Evolutionary conservation across 2,329 filamentous ascomycete genomes (phyloP).

Genomic region (Fusarium vanettenii): DNA sequence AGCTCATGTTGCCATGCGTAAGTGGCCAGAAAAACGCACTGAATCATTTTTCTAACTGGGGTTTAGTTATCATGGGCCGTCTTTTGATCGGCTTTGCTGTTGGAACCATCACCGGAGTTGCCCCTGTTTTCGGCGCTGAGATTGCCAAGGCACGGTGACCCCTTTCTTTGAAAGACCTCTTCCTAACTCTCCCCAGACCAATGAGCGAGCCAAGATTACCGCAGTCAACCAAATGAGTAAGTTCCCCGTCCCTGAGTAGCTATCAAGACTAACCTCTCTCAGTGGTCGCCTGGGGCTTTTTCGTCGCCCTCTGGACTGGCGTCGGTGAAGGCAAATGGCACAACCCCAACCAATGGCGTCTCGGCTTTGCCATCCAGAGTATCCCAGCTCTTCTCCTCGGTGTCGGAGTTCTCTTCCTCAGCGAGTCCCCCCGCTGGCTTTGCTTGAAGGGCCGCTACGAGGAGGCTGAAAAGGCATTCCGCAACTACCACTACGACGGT

Average conservation of each 20-base stretch:
- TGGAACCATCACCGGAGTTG: conserved; percentile 55
- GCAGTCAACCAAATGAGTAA: conserved; percentile 56
- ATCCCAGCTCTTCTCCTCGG: conserved; percentile 51
- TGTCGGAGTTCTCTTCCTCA: conserved; percentile 49
- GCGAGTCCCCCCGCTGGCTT: conserved; percentile 52
- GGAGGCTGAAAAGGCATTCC: conserved; percentile 50
- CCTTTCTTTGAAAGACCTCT: not conserved
- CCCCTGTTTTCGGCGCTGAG: conserved; percentile 54
- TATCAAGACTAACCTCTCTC: not conserved
- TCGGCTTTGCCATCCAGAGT: conserved; percentile 52
- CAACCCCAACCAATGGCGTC: conserved; percentile 52
- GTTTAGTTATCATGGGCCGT: conserved; percentile 52
- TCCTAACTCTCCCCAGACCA: conserved; percentile 36
- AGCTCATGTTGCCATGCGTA: conserved; percentile 54
- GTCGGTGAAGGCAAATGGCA: conserved; percentile 53
- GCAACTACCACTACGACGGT: conserved; percentile 50
- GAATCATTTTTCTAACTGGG: too few relatives aligned
- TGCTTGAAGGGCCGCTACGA: conserved; percentile 51
- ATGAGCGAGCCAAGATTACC: conserved; percentile 53
- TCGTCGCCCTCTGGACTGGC: conserved; percentile 54
- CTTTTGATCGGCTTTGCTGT: conserved; percentile 54
- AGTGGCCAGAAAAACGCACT: conserved; percentile 7
- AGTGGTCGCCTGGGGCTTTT: conserved; percentile 57
- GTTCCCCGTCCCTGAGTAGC: not conserved
- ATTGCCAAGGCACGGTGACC: conserved; percentile 51